phyloP scores from a whole-genome alignment of 1,284 basidiomycete species.

The Anthracocystis panici-leucophaei region DNA sequence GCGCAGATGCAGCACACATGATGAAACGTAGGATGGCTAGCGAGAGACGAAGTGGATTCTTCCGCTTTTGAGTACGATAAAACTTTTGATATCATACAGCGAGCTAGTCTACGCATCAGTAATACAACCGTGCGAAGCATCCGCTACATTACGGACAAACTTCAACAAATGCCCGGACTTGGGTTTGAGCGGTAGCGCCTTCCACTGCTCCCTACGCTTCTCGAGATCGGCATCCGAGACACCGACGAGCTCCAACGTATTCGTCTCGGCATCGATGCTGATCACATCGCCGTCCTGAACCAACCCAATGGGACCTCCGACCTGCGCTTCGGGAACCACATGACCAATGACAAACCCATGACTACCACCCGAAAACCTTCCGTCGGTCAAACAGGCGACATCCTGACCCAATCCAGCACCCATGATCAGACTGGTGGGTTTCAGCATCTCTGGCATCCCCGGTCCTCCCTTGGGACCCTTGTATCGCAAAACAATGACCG shows the following conservation, averaged over 20 bases:
- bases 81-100: not conserved
- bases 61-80: constrained; percentile 25
- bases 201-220: constrained; percentile 78
- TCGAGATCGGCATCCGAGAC: constrained; percentile 80
- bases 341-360: constrained; percentile 86
- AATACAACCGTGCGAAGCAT: constrained; percentile 84
- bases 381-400: constrained; percentile 94
- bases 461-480: constrained; percentile 75
- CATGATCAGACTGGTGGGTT: constrained; percentile 71
- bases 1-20: constrained; percentile 51
- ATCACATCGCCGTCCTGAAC: constrained; percentile 88
- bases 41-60: constrained; percentile 53
- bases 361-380: constrained; percentile 88
- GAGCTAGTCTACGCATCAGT: constrained; percentile 76
- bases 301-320: constrained; percentile 89
- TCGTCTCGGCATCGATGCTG: constrained; percentile 81
- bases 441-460: constrained; percentile 96
- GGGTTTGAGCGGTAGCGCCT: constrained; percentile 85
- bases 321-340: constrained; percentile 90
- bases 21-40: constrained; percentile 61
- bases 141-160: constrained; percentile 71
- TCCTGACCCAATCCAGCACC: constrained; percentile 91
- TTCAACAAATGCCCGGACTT: constrained; percentile 75
- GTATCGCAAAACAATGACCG: constrained; percentile 67
- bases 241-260: constrained; percentile 79